These are phyloP conservation scores for Fusarium foetens DNA, from an alignment of 2,329 filamentous ascomycete species.

Conservation along the genomic window DNA sequence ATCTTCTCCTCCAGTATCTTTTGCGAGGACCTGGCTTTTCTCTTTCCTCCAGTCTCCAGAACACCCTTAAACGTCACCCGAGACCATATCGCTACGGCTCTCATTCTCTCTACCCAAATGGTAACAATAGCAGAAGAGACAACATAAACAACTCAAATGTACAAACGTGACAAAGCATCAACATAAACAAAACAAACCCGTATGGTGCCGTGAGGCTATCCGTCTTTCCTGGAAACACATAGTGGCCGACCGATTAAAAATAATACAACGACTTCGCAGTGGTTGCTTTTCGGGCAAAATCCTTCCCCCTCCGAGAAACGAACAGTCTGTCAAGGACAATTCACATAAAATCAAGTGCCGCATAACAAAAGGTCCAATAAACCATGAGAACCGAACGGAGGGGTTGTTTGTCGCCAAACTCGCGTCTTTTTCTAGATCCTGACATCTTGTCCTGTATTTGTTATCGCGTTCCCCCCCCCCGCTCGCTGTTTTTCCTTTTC, in stretches of 20 bases:
- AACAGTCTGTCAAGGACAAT: slow-evolving; percentile 21
- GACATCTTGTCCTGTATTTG: slow-evolving; percentile 39
- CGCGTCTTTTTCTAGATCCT: slow-evolving; percentile 42
- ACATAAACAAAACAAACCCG: slow-evolving; percentile 41
- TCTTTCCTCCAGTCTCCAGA: slow-evolving; percentile 9
- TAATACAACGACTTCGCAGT: slow-evolving; percentile 25
- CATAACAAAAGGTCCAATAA: slow-evolving; percentile 14
- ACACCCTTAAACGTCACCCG: slow-evolving; percentile 6
- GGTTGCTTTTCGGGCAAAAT: slow-evolving; percentile 31
- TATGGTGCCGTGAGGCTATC: slow-evolving; percentile 54
- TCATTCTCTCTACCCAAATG: slow-evolving; percentile 8
- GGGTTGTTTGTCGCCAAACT: slow-evolving; percentile 49
- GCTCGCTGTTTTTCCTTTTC: slow-evolving; percentile 18
- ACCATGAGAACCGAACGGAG: slow-evolving; percentile 31
- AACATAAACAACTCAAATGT: slow-evolving; percentile 23
- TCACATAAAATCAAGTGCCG: slow-evolving; percentile 26
- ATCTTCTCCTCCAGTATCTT: background rate
- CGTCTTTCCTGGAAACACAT: slow-evolving; percentile 50
- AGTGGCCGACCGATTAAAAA: slow-evolving; percentile 45
- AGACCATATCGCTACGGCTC: background rate
- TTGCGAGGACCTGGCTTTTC: background rate
- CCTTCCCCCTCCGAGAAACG: slow-evolving; percentile 18
- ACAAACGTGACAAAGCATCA: slow-evolving; percentile 33
- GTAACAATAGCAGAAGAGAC: background rate
- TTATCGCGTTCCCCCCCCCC: slow-evolving; percentile 23